Conservation (phyloP, 176 grass and related monocot species). For the Puya raimondii region DNA sequence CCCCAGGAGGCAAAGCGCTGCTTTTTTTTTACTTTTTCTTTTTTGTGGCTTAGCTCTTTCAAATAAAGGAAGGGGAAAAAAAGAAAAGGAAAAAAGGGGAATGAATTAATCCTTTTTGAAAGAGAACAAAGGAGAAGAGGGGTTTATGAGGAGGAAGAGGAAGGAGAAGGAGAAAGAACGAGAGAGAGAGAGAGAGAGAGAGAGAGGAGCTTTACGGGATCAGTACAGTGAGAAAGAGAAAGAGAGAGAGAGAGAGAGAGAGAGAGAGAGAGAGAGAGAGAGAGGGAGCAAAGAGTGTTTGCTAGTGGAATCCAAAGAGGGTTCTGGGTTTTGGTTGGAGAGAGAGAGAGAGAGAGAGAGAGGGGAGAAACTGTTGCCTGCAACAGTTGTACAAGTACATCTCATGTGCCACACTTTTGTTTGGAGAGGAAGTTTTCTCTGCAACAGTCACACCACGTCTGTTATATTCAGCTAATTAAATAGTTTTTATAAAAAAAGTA, state of each 20-base stretch:
- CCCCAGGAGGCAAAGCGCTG: neutral
- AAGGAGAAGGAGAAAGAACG: neutral
- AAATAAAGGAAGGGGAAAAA: neutral
- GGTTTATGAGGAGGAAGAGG: neutral
- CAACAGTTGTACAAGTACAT: too few species aligned
- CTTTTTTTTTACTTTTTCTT: neutral
- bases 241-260: neutral
- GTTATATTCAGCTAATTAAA: too few species aligned
- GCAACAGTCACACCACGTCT: too few species aligned
- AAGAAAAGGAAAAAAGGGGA: neutral
- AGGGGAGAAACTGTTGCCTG: neutral
- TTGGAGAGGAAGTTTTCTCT: too few species aligned
- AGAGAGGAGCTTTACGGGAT: neutral
- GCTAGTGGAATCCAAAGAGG: constrained; percentile 9
- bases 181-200: neutral
- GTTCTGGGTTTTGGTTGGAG: neutral
- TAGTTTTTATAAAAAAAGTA: too few species aligned
- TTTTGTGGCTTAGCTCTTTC: neutral
- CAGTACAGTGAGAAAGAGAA: neutral
- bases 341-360: constrained; percentile 2
- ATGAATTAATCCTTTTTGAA: neutral
- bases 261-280: neutral
- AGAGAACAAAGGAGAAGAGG: neutral
- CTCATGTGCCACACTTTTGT: too few species aligned
- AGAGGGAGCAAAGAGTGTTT: neutral